Evolutionary conservation across 768 basidiomycete genomes (phyloP), one percentile per base, ranked within the genome.

Genomic region (Pilatotrama ljubarskyi): DNA sequence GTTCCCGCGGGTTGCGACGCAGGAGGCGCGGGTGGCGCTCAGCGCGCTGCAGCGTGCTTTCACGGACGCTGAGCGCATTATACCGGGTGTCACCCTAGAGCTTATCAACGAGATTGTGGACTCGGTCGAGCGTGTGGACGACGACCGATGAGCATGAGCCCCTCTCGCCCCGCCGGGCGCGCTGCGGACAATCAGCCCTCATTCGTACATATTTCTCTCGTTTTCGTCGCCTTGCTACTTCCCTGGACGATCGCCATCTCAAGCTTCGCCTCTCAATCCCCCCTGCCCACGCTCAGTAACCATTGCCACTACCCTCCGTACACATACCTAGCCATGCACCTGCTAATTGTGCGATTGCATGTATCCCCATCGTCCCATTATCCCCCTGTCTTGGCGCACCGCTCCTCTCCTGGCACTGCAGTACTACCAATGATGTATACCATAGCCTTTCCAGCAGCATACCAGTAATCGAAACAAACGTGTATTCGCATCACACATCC

Each of bases 91-190:
- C 29, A 91, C 94, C 22, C 78, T 91, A 75, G 96, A 96, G 61
- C 80, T 98, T 49, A 91, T 97, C 54, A 91, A 93, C 69, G 95
- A 97, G 75, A 93, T 95, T 64, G 91, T 94, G 22, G 92, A 95
- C 71, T 93, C 91, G 14, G 92, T 95, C 17, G 92, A 95, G 70
- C 91, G 89, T 64, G 91, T 94, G 38, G 91, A 92, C 63, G 92
- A 93, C 25, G 85, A 86, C 43, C 81, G 78, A 74, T 86, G 74
- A 74, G 38, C 41, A 15, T 20, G 29, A 13, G 40, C 17, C 46
- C 10, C 47, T 5, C 38, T 17, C 48, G 26, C 29, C n/a, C 9
- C 11, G 14, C 35, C 25, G 25, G 36, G 47, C 42, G 58, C 58
- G 36, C 43, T 26, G 58, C 37, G 40, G 51, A 52, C 51, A 59